These are phyloP conservation scores for Inosperma sp. DNA, from an alignment of 768 basidiomycete genomes.

Conservation along the genomic window DNA sequence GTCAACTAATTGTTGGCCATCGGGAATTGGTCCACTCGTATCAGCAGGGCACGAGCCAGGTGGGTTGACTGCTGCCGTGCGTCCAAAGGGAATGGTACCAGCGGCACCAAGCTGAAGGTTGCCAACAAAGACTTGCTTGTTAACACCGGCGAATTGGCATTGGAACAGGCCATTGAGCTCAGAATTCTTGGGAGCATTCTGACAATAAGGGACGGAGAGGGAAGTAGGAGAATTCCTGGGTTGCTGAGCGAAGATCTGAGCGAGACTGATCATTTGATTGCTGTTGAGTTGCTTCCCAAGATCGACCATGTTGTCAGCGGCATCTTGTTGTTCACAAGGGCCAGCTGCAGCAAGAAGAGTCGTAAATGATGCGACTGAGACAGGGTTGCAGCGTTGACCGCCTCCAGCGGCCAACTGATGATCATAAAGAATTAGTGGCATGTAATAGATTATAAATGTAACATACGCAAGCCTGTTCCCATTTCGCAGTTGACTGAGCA, in stretches of 20 bases:
- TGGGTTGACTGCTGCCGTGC: constrained; percentile 33
- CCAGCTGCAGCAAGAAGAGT: constrained; percentile 58
- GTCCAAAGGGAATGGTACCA: constrained; percentile 46
- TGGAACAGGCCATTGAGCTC: constrained; percentile 53
- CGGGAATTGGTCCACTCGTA: constrained; percentile 39
- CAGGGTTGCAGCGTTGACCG: constrained; percentile 49
- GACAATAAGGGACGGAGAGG: constrained; percentile 47
- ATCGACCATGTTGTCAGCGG: constrained; percentile 50
- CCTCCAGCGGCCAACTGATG: constrained; percentile 52
- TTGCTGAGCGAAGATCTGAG: constrained; percentile 48
- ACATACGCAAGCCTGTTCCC: constrained; percentile 53
- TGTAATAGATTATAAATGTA: constrained; percentile 1
- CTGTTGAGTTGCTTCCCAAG: constrained; percentile 39
- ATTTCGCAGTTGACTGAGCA: constrained; percentile 41
- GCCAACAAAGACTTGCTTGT: constrained; percentile 39
- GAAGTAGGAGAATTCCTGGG: constrained; percentile 48
- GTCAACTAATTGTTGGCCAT: constrained; percentile 40
- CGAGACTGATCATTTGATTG: constrained; percentile 40
- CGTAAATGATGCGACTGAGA: constrained; percentile 50
- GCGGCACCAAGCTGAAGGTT: constrained; percentile 29
- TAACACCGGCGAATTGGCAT: constrained; percentile 43
- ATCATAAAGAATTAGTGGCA: not conserved
- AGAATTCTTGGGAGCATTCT: constrained; percentile 41
- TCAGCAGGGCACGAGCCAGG: constrained; percentile 46
- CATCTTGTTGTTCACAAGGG: constrained; percentile 52